A percentile compares a stretch with the other conserved stretches of the same genome.
phyloP scores from a whole-genome alignment of 2,329 filamentous ascomycete species.

The Arthrobotrys pseudoclavata region DNA sequence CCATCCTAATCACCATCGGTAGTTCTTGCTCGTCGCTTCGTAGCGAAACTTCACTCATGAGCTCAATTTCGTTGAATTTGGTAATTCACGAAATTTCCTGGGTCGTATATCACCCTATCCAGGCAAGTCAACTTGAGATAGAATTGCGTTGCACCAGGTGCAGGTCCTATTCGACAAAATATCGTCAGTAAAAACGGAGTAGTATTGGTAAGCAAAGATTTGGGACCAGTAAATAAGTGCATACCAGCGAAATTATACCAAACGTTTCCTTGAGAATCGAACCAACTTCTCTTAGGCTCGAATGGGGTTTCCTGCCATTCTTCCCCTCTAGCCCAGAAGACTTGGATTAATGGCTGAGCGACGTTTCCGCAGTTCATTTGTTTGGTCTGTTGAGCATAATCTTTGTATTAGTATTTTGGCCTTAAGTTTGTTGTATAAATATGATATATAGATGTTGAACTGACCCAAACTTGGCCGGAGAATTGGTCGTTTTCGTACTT shows the following conservation, averaged over 20 bases:
- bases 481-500: slow-evolving; percentile 11
- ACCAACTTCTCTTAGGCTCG: slow-evolving; percentile 9
- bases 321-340: slow-evolving; percentile 16
- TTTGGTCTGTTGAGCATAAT: neutral
- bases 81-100: slow-evolving; percentile 21
- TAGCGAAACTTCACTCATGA: too few species aligned
- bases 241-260: slow-evolving; percentile 23
- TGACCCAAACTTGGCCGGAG: slow-evolving; percentile 29
- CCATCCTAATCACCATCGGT: too few species aligned
- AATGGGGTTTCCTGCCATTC: slow-evolving; percentile 23
- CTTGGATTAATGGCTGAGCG: slow-evolving; percentile 2
- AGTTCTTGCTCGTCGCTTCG: too few species aligned
- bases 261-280: slow-evolving; percentile 3
- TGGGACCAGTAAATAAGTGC: neutral
- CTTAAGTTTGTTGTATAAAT: too few species aligned
- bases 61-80: neutral
- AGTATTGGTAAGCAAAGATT: neutral
- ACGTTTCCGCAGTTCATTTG: slow-evolving; percentile 26
- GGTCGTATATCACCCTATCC: slow-evolving; percentile 14
- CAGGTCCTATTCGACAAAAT: neutral
- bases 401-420: neutral
- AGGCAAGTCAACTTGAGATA: slow-evolving; percentile 21
- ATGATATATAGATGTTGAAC: neutral
- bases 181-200: neutral
- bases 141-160: slow-evolving; percentile 23